A percentile compares a stretch with the other conserved stretches of the same genome.
These are phyloP conservation scores for Gossypium laxum DNA, from an alignment of 441 rosid species.

Conservation along the genomic window DNA sequence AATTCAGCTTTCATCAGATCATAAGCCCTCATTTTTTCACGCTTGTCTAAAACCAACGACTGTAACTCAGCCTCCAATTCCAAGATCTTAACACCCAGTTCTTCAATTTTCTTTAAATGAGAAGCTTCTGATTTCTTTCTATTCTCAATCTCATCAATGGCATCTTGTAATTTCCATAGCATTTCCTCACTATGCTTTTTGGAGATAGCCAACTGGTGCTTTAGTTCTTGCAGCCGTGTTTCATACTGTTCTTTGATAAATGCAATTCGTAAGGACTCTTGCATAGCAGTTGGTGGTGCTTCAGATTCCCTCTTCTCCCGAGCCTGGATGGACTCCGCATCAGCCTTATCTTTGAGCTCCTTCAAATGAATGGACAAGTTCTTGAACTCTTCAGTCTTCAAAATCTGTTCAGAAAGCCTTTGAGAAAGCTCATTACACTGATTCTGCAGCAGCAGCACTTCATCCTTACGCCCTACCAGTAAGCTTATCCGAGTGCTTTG, in stretches of 20 bases:
- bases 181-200: constrained; percentile 87
- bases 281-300: constrained; percentile 50
- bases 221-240: constrained; percentile 73
- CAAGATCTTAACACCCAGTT: constrained; percentile 57
- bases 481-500: constrained; percentile 29
- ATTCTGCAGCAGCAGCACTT: constrained; percentile 34
- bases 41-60: constrained; percentile 47
- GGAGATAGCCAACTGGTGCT: constrained; percentile 71
- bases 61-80: constrained; percentile 72
- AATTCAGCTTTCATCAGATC: constrained; percentile 87
- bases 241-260: constrained; percentile 96
- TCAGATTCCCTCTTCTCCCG: constrained; percentile 50
- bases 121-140: constrained; percentile 72
- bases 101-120: constrained; percentile 71
- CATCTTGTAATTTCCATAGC: constrained; percentile 83
- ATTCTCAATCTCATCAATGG: constrained; percentile 72
- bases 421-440: constrained; percentile 50
- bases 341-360: constrained; percentile 87
- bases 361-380: constrained; percentile 70
- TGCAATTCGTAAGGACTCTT: constrained; percentile 89
- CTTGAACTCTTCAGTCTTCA: constrained; percentile 84
- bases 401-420: constrained; percentile 67
- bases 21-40: constrained; percentile 62
- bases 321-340: constrained; percentile 48
- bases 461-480: constrained; percentile 30